Conservation (phyloP, 208 protist genomes). For the Wallacemonas collosoma region DNA sequence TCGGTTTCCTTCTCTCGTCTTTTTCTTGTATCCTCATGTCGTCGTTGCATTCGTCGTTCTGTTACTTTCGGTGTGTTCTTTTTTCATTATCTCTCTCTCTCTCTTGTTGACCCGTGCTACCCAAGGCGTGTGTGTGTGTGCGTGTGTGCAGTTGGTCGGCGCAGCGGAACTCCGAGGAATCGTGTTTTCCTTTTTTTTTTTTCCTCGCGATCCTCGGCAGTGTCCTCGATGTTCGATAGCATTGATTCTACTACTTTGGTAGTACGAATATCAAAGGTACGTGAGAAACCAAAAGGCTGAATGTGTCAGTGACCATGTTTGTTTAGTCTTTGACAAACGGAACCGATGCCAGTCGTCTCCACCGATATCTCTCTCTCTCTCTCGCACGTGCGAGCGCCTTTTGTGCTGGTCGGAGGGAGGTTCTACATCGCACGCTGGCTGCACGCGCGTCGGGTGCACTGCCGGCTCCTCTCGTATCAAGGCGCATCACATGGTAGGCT, state of each 20-base stretch:
- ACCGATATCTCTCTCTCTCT: background rate
- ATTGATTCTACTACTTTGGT: background rate
- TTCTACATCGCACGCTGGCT: too few species aligned
- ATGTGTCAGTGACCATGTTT: background rate
- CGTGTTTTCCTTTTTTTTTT: conserved; percentile 6
- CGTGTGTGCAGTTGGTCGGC: too few species aligned
- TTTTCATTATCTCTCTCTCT: conserved; percentile 5
- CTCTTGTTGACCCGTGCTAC: background rate
- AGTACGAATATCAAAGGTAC: background rate
- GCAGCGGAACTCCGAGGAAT: background rate
- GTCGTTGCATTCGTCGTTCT: background rate
- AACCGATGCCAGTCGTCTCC: background rate
- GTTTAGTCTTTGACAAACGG: background rate
- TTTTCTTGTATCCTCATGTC: background rate
- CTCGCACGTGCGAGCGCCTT: background rate
- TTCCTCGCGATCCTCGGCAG: background rate
- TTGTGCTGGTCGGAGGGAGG: too few species aligned
- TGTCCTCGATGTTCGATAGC: background rate
- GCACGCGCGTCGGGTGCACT: too few species aligned
- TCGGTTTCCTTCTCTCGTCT: background rate
- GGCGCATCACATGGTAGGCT: too few species aligned
- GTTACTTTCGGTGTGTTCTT: background rate
- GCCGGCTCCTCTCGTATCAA: too few species aligned
- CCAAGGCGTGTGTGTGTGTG: background rate
- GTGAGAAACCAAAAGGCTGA: background rate